These are phyloP conservation scores for Avena atlantica DNA, from an alignment of 176 grass and related monocot genomes.

Conservation along the genomic window DNA sequence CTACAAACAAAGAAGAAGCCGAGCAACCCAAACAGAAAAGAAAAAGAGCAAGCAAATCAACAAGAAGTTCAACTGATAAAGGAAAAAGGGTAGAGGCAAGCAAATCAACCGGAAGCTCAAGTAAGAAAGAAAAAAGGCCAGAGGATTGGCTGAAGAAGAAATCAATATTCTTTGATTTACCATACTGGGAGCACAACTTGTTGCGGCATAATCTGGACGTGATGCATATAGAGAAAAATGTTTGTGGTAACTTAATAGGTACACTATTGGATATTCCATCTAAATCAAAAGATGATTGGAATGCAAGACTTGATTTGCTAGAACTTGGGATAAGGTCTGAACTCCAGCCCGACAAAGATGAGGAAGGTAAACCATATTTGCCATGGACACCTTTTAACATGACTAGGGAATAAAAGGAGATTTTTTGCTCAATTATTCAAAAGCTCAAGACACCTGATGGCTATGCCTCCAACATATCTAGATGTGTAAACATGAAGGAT, in stretches of 20 bases:
- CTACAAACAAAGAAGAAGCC: background rate
- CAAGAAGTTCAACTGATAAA: background rate
- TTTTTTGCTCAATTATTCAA: slow-evolving; percentile 6
- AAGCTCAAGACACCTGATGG: background rate
- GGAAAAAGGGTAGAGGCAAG: background rate
- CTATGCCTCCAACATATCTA: background rate
- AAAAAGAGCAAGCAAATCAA: background rate
- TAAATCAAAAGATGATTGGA: slow-evolving; percentile 14
- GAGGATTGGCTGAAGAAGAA: background rate
- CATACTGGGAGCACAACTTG: background rate
- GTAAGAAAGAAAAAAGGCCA: too few species aligned
- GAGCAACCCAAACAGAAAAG: background rate
- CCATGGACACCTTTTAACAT: background rate
- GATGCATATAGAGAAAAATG: slow-evolving; percentile 32
- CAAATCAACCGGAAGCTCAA: too few species aligned
- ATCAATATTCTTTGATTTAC: background rate
- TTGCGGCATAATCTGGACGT: slow-evolving; percentile 8
- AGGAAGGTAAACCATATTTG: background rate
- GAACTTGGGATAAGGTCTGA: background rate
- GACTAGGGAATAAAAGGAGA: background rate
- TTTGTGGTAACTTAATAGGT: background rate
- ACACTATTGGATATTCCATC: background rate
- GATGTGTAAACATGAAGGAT: background rate
- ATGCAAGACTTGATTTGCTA: background rate
- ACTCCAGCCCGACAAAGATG: background rate